Base-by-base conservation (phyloP, 192 early-diverging fungal genomes). In the Allomyces macrogynus region DNA sequence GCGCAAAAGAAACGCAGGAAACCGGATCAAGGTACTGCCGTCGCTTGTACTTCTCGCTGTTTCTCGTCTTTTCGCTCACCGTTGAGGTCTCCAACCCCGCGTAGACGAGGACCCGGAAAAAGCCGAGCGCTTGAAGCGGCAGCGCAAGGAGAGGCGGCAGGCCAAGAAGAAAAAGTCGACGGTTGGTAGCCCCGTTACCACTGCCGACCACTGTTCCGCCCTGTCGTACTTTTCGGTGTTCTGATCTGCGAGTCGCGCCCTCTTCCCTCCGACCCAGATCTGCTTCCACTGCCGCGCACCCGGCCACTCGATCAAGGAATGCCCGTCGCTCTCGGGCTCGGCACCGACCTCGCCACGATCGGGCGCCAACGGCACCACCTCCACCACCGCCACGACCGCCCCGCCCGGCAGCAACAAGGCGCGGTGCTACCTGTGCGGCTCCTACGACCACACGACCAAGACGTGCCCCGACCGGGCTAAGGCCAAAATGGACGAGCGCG, bases 341-440 rank as follows among this genome's bases (percentile, higher is more conserved):
- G 68, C 42, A 32, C 61, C 22, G 67, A 67, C 44, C 23, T 65
- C 10, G 67, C 64, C 10, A 23, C 66, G 60, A 20, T 40, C 27
- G 7, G 44, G 42, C 61, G 61, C 61, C 9, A 64, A 18, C 16
- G 62, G 10, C 22, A 23, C 24, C 26, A n/a, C n/a, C n/a, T n/a
- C n/a, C n/a, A 18, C 5, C 16, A 22, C 23, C 43, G 1, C 42
- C n/a, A 42, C 64, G 9, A 23, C 25, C 43, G 12, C 64, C 57
- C 20, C 61, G 64, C 65, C 32, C 32, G 7, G 32, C 32, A 40
- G 32, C 32, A 40, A 40, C 32, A 40, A 40, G 32, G 32, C 32
- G 57, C 66, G 43, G 26, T 97, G 93, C 74, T 94, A 89, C 72
- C 88, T 83, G 65, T 97, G 93, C 72, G 89, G 92, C 23, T 87